These are phyloP conservation scores for Xylaria curta DNA, from an alignment of 495 filamentous ascomycete genomes.

Conservation along the genomic window DNA sequence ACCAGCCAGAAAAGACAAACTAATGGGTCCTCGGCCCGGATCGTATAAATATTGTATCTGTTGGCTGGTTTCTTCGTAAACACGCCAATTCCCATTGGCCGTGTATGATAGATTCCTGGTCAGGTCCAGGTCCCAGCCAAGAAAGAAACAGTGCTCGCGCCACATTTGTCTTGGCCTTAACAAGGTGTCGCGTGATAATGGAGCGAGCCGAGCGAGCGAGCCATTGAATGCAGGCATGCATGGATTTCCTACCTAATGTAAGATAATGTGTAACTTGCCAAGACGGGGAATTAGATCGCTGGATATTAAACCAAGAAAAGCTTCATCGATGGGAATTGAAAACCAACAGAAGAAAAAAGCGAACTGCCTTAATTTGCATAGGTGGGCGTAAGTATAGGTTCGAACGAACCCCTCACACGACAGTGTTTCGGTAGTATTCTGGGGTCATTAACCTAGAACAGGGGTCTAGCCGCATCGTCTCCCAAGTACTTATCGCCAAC, in stretches of 20 bases:
- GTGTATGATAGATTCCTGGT: neutral
- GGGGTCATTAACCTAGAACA: constrained; percentile 7
- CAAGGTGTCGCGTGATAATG: constrained; percentile 2
- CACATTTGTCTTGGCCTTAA: neutral
- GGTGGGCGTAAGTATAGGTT: neutral
- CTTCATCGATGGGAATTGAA: neutral
- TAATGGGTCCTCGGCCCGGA: neutral
- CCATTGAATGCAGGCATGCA: too few species aligned
- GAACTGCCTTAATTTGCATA: neutral
- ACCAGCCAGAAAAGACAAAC: constrained; percentile 2
- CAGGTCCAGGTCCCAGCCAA: neutral
- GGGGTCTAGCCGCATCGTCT: neutral
- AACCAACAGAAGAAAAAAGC: neutral
- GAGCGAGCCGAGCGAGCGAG: too few species aligned
- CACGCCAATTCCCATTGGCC: neutral
- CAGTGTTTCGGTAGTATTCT: constrained; percentile 16
- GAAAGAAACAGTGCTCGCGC: neutral
- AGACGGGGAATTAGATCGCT: neutral
- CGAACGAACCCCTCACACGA: neutral
- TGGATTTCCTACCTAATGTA: too few species aligned
- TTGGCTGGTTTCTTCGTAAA: neutral
- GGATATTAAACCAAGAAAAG: neutral
- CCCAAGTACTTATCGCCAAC: neutral
- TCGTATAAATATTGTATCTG: neutral
- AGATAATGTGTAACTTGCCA: neutral